phyloP scores from a whole-genome alignment of 805 yeast species.

The Starmerella asiatica region DNA sequence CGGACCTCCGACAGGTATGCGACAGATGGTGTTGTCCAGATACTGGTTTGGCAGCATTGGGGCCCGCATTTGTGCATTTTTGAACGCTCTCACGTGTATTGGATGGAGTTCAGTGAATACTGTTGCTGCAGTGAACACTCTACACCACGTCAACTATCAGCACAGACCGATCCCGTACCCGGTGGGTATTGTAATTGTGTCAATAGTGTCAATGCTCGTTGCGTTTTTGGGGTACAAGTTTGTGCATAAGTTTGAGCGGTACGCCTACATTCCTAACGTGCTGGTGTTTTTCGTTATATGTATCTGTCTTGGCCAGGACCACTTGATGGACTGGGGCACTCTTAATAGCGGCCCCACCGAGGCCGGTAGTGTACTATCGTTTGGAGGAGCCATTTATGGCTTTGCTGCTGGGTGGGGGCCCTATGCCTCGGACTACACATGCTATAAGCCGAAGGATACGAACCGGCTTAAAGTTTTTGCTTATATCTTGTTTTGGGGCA shows the following conservation, averaged over 20 bases:
- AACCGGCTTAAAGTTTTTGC: slow-evolving; percentile 47
- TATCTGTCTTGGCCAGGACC: slow-evolving; percentile 57
- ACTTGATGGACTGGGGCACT: slow-evolving; percentile 41
- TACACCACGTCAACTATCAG: slow-evolving; percentile 56
- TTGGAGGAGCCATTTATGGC: slow-evolving; percentile 74
- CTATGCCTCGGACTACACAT: slow-evolving; percentile 83
- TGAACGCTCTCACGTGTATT: slow-evolving; percentile 73
- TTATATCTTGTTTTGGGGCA: slow-evolving; percentile 50
- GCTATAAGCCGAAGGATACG: slow-evolving; percentile 61
- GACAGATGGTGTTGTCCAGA: slow-evolving; percentile 76
- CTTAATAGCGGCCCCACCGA: slow-evolving; percentile 47
- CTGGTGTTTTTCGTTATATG: slow-evolving; percentile 64
- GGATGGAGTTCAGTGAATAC: slow-evolving; percentile 95
- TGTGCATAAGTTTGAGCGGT: slow-evolving; percentile 71
- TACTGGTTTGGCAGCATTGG: slow-evolving; percentile 63
- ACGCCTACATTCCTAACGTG: slow-evolving; percentile 76
- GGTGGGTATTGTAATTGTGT: slow-evolving; percentile 75
- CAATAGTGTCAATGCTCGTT: slow-evolving; percentile 50
- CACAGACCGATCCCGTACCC: slow-evolving; percentile 56
- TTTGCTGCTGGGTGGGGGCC: slow-evolving; percentile 93
- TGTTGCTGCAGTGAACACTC: slow-evolving; percentile 74
- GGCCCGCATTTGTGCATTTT: slow-evolving; percentile 60
- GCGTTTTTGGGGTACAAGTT: slow-evolving; percentile 72
- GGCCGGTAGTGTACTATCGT: slow-evolving; percentile 65
- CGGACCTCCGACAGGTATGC: slow-evolving; percentile 72